Base-by-base conservation (phyloP, 2,329 filamentous ascomycete genomes). In the Eurotiales sp. region DNA sequence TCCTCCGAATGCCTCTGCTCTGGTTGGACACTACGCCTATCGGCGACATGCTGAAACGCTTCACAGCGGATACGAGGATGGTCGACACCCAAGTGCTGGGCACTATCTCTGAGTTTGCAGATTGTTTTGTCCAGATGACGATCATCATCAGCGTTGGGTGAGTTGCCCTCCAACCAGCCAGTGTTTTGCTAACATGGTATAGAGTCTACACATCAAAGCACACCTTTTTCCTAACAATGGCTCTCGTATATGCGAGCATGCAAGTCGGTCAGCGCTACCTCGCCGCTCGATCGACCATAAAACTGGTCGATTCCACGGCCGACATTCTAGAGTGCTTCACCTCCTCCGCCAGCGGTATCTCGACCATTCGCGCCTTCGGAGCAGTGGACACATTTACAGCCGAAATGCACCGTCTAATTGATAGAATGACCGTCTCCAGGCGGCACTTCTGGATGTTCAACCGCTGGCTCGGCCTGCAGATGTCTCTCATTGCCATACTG, bases 11-110 rank as follows among this genome's bases (percentile, higher is more conserved):
- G 6, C 87, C 86, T 1, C 74, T 91, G 15, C 77, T 86, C 55
- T 90, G 87, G 86, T 77, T 92, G 30, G 88, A 92, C 62, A 91
- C 87, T 0, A 85, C 90, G 0, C 88, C 88, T 0, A 75, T 90
- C 1, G 88, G 88, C 1, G 80, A 87, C 39, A 81, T 91, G 34
- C 74, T 91, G 15, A 92, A 92, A 68, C 79, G 88, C 2, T 89
- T 91, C 65, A 89, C 86, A 0, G 77, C 84, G 4, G 88, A 92
- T 67, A 90, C 80, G 3, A 77, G 80, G 36, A 72, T 90, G 49
- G 80, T 83, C 5, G 79, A 80, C 58, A 81, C 86, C 46, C 66
- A 89, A 55, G 77, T 58, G 77, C 83, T 27, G 70, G 81, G 21
- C 78, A 79, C 60, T 78, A 83, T n/a, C 60, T 80, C 12, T 72